Conservation (phyloP, 148 eudicot species). For the Polygonum aviculare region DNA sequence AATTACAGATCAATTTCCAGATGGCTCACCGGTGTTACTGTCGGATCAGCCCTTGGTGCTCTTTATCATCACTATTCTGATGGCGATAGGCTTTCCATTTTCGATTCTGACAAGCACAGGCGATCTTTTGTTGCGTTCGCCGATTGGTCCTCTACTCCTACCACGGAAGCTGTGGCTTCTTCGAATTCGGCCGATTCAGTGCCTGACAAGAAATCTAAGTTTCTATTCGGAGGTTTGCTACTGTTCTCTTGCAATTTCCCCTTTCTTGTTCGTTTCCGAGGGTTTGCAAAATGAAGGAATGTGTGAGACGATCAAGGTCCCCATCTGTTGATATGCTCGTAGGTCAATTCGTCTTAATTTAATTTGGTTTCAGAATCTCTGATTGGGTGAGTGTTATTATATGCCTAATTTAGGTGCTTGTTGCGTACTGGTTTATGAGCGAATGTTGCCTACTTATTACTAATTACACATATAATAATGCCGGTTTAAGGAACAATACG, state of each 20-base stretch:
- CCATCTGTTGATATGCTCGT: neutral
- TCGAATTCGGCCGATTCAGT: neutral
- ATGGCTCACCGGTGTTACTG: constrained; percentile 2
- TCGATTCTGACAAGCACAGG: neutral
- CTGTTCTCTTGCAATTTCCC: neutral
- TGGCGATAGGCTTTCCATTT: neutral
- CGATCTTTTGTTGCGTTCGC: constrained; percentile 3
- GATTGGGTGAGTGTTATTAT: neutral
- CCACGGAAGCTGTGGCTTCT: neutral
- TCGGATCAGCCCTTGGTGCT: constrained; percentile 7
- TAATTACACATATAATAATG: neutral
- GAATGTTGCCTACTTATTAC: neutral
- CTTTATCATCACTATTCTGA: neutral
- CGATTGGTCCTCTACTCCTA: constrained; percentile 3
- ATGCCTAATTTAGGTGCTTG: no score
- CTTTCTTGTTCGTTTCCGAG: neutral
- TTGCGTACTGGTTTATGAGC: neutral
- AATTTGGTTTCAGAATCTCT: neutral
- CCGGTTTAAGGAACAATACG: neutral
- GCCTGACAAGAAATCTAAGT: constrained; percentile 6
- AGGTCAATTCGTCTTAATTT: neutral
- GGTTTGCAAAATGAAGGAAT: neutral
- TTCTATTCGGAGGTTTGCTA: constrained; percentile 6
- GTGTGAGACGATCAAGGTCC: neutral
- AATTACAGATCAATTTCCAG: neutral